Conservation (phyloP, 1,284 basidiomycete genomes). For the Rhizopogon parksii region DNA sequence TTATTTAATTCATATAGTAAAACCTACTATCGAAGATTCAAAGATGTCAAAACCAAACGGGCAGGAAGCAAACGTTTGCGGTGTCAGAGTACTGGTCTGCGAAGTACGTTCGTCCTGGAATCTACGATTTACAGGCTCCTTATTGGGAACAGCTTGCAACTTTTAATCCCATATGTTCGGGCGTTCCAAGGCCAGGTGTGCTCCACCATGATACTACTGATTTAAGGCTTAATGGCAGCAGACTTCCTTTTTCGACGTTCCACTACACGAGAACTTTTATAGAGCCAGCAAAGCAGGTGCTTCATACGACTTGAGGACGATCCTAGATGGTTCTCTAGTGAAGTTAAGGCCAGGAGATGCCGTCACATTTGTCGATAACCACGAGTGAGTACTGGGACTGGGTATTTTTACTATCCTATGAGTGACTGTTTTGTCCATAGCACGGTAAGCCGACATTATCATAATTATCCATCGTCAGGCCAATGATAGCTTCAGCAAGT, state of each 20-base stretch:
- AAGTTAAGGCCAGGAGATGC: slow-evolving; percentile 58
- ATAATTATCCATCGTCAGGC: background rate
- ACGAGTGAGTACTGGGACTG: slow-evolving; percentile 49
- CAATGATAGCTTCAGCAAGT: slow-evolving; percentile 42
- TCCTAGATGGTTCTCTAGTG: slow-evolving; percentile 54
- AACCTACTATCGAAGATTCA: slow-evolving; percentile 38
- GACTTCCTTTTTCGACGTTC: slow-evolving; percentile 76
- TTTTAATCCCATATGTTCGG: slow-evolving; percentile 50
- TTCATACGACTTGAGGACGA: slow-evolving; percentile 59
- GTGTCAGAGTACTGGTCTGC: slow-evolving; percentile 74
- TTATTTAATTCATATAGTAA: background rate
- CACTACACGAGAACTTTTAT: slow-evolving; percentile 67
- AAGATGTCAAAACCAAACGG: slow-evolving; percentile 37
- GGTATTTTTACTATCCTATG: background rate
- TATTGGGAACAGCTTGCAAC: slow-evolving; percentile 36
- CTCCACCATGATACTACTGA: slow-evolving; percentile 1
- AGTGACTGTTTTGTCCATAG: slow-evolving; percentile 24
- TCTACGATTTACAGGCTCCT: slow-evolving; percentile 2
- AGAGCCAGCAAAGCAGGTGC: slow-evolving; percentile 52
- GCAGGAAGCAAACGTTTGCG: slow-evolving; percentile 49
- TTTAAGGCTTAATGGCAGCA: slow-evolving; percentile 22
- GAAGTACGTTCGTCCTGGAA: slow-evolving; percentile 37
- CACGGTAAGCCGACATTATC: slow-evolving; percentile 39
- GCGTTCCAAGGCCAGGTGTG: slow-evolving; percentile 57
- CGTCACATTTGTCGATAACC: slow-evolving; percentile 80